These are phyloP conservation scores for Incumbomyces delicatus DNA, from an alignment of 2,329 filamentous ascomycete species.

Conservation along the genomic window DNA sequence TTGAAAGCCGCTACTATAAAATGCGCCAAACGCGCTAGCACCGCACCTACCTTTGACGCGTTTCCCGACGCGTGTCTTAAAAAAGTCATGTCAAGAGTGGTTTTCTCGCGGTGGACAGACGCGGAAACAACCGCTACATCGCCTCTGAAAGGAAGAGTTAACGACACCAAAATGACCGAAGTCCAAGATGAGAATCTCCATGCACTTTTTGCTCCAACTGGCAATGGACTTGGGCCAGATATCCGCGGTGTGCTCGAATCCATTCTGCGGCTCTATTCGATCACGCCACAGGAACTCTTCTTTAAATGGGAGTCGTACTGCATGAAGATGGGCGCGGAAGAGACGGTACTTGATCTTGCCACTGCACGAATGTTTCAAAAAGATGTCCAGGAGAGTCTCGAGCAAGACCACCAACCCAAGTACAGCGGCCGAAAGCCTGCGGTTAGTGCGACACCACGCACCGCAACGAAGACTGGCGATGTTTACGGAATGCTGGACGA, in stretches of 20 bases:
- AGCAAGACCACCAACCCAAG: constrained; percentile 63
- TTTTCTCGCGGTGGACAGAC: no score
- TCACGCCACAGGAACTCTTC: constrained; percentile 77
- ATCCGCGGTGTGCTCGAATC: constrained; percentile 72
- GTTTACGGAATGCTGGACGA: constrained; percentile 78
- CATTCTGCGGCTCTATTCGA: constrained; percentile 72
- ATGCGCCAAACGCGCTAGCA: no score
- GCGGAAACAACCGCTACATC: no score
- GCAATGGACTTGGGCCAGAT: constrained; percentile 59
- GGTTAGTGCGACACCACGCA: constrained; percentile 50
- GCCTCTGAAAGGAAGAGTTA: no score
- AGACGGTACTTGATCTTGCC: constrained; percentile 60
- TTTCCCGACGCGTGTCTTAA: no score
- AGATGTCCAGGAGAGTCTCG: constrained; percentile 72
- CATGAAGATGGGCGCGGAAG: constrained; percentile 81
- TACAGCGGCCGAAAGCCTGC: constrained; percentile 51
- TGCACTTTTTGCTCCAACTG: constrained; percentile 48
- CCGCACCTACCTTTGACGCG: no score
- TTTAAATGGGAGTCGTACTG: constrained; percentile 99
- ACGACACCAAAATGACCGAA: constrained; percentile 25
- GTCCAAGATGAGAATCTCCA: constrained; percentile 43
- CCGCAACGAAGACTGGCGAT: constrained; percentile 50
- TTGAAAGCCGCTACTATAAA: no score
- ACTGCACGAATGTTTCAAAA: constrained; percentile 72
- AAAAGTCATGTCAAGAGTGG: no score